These are phyloP conservation scores for Rhynchospora pubera DNA, from an alignment of 176 grass and related monocot species.

Conservation along the genomic window DNA sequence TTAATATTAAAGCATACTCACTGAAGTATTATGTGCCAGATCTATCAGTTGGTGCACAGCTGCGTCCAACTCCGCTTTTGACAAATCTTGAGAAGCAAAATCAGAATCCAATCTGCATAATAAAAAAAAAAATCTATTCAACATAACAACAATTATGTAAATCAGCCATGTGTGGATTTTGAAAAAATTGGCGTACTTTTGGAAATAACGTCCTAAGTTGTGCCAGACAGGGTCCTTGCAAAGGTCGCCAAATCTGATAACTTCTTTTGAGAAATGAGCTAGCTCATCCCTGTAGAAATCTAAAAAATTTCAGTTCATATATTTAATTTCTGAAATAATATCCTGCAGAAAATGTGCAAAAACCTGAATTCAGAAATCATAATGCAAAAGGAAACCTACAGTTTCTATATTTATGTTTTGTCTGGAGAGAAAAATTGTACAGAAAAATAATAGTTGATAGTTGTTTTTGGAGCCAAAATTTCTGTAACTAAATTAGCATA, in stretches of 20 bases:
- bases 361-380: neutral
- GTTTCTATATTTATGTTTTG: neutral
- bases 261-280: constrained; percentile 72
- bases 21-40: constrained; percentile 84
- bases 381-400: neutral
- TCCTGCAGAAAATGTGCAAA: neutral
- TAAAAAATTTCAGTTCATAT: neutral
- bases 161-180: constrained; percentile 29
- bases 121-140: constrained; percentile 20
- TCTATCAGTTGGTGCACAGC: constrained; percentile 61
- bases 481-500: neutral
- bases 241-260: constrained; percentile 82
- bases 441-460: neutral
- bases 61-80: constrained; percentile 55
- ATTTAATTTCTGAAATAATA: neutral
- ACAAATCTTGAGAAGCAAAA: constrained; percentile 47
- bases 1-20: constrained; percentile 31
- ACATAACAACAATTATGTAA: constrained; percentile 25
- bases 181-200: constrained; percentile 50
- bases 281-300: constrained; percentile 75
- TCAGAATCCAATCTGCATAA: constrained; percentile 55
- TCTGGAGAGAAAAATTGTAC: neutral
- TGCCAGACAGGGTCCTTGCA: constrained; percentile 96
- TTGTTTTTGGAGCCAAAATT: neutral
- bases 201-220: constrained; percentile 81